These are phyloP conservation scores for Phyllosticta citriasiana DNA, from an alignment of 2,329 filamentous ascomycete species.

Conservation along the genomic window DNA sequence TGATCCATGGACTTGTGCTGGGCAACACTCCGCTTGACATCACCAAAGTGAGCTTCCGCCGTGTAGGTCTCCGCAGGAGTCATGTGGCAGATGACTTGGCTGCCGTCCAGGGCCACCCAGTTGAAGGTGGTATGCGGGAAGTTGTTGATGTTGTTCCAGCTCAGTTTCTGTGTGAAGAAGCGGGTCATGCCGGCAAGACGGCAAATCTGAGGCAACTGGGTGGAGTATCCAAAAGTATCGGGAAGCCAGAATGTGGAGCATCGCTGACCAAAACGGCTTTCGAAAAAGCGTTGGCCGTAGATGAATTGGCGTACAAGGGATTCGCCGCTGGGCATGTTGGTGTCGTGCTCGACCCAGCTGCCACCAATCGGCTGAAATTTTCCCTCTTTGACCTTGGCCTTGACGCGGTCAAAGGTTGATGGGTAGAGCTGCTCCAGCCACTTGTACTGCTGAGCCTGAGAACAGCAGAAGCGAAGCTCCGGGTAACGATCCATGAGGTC, in stretches of 20 bases:
- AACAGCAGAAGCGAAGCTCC: conserved; percentile 84
- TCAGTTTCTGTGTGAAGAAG: conserved; percentile 96
- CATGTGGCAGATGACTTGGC: conserved; percentile 97
- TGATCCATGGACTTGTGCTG: conserved; percentile 96
- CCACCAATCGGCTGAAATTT: conserved; percentile 92
- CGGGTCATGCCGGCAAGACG: conserved; percentile 90
- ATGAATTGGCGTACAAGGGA: conserved; percentile 89
- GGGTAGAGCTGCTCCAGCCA: conserved; percentile 91
- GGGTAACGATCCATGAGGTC: conserved; percentile 91
- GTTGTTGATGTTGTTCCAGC: conserved; percentile 99
- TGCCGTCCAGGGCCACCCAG: conserved; percentile 92
- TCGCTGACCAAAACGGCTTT: conserved; percentile 81
- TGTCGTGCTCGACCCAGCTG: conserved; percentile 98
- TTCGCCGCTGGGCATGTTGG: conserved; percentile 92
- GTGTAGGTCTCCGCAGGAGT: conserved; percentile 92
- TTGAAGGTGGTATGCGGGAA: conserved; percentile 99
- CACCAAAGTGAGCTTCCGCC: conserved; percentile 85
- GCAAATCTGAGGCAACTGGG: conserved; percentile 87
- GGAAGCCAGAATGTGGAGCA: conserved; percentile 94
- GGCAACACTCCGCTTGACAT: conserved; percentile 77
- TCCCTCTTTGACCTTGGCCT: conserved; percentile 79
- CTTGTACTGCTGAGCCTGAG: conserved; percentile 95
- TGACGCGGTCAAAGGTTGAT: conserved; percentile 79
- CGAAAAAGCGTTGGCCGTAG: conserved; percentile 90
- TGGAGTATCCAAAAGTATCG: conserved; percentile 95